Evolutionary conservation across 148 eudicot genomes (phyloP), one percentile per base, ranked within the genome.

Genomic region (Suaeda aralocaspica): DNA sequence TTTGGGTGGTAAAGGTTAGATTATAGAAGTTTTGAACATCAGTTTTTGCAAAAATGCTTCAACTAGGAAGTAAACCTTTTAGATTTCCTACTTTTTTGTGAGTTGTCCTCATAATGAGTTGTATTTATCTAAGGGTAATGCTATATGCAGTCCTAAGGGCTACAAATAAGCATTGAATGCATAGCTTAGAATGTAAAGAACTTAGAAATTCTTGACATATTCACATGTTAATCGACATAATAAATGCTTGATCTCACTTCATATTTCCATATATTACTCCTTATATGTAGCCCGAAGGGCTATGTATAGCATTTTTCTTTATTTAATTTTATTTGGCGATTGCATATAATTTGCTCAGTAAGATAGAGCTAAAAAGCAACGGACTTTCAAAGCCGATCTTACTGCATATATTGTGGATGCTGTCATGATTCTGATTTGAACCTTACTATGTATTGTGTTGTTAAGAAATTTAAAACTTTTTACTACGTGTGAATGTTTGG

Each of bases 361-460:
- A 42, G 15, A 24, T 25, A 63, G 26, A 6, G 6, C 9, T 25
- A 21, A 19, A 44, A 41, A 25, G 51, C 10, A 24, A 24, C 12
- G 22, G 18, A 26, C 29, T 64, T 42, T 39, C 34, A 16, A 30
- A 28, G 61, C 61, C 7, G 36, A 59, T 30, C 7, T 59, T 31
- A 29, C 61, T 28, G 7, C 2, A 12, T 63, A 6, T 19, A 21
- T 64, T 25, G 29, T 64, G 67, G 26, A 12, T 13, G 21, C 6
- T 56, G 31, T 68, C 45, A 18, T 68, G 72, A 68, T 68, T 36
- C 26, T 55, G 49, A 24, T 53, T 16, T 18, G 50, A 49, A 51
- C 30, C 30, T 67, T 68, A 34, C 29, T 68, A 21, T 16, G 31
- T 67, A 30, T 24, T 46, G 22, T 44, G 22, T 28, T 64, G 19